Evolutionary conservation across 306 rosid species (phyloP).

Genomic region (Begonia peltatifolia): DNA sequence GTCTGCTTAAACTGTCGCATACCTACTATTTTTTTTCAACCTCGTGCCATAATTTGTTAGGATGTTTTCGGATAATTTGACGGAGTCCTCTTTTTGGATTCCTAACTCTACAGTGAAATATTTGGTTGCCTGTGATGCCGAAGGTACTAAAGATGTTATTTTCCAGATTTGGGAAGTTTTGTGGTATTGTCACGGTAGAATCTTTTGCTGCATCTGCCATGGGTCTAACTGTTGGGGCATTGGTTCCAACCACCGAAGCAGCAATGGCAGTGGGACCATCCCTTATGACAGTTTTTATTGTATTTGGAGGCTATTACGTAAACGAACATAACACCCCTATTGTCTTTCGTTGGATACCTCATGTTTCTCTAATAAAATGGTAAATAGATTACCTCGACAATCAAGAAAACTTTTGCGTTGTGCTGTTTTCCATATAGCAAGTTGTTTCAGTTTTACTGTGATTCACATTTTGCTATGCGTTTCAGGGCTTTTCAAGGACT

Average conservation of each 20-base stretch:
- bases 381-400: conserved; percentile 8
- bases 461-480: conserved; percentile 15
- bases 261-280: conserved; percentile 95
- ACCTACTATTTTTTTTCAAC: no score
- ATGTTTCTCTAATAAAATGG: conserved; percentile 83
- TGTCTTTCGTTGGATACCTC: conserved; percentile 93
- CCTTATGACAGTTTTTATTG: conserved; percentile 81
- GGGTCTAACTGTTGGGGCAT: conserved; percentile 95
- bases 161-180: conserved; percentile 73
- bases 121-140: conserved; percentile 6
- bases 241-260: conserved; percentile 93
- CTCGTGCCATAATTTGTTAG: no score
- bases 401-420: neutral
- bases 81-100: no score
- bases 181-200: conserved; percentile 75
- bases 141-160: conserved; percentile 11
- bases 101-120: no score
- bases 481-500: conserved; percentile 97
- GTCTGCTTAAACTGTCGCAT: no score
- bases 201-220: conserved; percentile 94
- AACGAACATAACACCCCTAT: conserved; percentile 82
- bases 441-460: conserved; percentile 1
- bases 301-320: conserved; percentile 89
- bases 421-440: neutral
- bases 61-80: no score